Conservation (phyloP, 805 yeast species). For the Saccharomycopsis olivae region DNA sequence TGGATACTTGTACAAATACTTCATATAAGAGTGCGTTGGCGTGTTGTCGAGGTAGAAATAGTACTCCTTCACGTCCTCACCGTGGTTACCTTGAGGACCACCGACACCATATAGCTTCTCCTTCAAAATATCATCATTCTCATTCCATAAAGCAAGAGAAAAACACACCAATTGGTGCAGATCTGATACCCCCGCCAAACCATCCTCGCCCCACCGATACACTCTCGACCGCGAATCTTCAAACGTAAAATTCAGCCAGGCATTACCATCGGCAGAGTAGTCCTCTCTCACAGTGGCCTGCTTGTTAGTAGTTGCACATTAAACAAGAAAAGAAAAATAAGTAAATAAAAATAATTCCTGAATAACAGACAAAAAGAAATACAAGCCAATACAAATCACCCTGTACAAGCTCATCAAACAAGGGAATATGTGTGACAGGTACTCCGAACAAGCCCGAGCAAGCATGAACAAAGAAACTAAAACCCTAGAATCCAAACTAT, state of each 20-base stretch:
- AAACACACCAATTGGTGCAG: conserved; percentile 67
- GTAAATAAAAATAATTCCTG: neutral
- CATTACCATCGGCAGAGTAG: conserved; percentile 76
- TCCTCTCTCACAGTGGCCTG: conserved; percentile 73
- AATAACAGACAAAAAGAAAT: no score
- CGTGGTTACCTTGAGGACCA: conserved; percentile 91
- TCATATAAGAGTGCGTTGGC: conserved; percentile 89
- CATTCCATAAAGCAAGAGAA: conserved; percentile 88
- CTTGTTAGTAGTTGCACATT: conserved; percentile 11
- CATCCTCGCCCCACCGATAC: conserved; percentile 95
- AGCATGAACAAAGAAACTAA: no score
- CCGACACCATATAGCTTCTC: conserved; percentile 84
- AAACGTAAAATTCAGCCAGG: conserved; percentile 83
- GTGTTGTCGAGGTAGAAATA: conserved; percentile 84
- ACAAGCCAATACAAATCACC: no score
- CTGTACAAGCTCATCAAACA: no score
- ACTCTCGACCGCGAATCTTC: conserved; percentile 73
- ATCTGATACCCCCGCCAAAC: conserved; percentile 83
- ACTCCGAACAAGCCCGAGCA: no score
- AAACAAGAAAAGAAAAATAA: conserved; percentile 15
- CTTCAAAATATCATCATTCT: conserved; percentile 71
- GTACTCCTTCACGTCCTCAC: conserved; percentile 86
- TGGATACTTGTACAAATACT: conserved; percentile 88
- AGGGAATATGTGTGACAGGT: no score
- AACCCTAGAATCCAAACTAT: no score